Percentiles rank a stretch among this genome's conserved stretches.
phyloP scores from a whole-genome alignment of 306 rosid genomes.

The Clitoria ternatea region DNA sequence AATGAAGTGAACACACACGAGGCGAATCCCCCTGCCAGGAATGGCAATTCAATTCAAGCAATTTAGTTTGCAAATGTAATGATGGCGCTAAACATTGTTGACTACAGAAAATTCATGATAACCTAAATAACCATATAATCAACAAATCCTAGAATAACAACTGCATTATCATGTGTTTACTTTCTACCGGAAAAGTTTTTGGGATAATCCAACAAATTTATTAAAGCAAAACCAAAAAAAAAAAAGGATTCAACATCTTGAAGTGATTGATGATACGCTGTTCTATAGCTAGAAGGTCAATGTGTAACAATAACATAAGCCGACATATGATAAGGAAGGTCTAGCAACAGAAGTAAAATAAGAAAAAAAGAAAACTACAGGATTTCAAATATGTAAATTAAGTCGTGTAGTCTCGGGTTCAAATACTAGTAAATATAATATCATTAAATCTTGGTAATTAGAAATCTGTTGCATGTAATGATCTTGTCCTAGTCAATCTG shows the following conservation, averaged over 20 bases:
- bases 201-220: not conserved
- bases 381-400: no score
- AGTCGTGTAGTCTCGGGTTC: no score
- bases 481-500: no score
- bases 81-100: slow-evolving; percentile 11
- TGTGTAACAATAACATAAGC: slow-evolving; percentile 15
- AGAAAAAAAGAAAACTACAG: no score
- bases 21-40: not conserved
- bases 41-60: not conserved
- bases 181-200: not conserved
- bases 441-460: no score
- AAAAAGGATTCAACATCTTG: not conserved
- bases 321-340: slow-evolving; percentile 6
- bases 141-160: not conserved
- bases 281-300: slow-evolving; percentile 11
- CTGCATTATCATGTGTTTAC: not conserved
- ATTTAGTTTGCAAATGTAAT: not conserved
- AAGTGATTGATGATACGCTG: slow-evolving; percentile 18
- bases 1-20: not conserved
- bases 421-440: no score
- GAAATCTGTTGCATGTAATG: no score
- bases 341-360: no score
- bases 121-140: not conserved
- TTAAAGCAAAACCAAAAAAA: not conserved
- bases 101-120: not conserved